Base-by-base conservation (phyloP, 148 eudicot species). In the Pharnaceum exiguum region DNA sequence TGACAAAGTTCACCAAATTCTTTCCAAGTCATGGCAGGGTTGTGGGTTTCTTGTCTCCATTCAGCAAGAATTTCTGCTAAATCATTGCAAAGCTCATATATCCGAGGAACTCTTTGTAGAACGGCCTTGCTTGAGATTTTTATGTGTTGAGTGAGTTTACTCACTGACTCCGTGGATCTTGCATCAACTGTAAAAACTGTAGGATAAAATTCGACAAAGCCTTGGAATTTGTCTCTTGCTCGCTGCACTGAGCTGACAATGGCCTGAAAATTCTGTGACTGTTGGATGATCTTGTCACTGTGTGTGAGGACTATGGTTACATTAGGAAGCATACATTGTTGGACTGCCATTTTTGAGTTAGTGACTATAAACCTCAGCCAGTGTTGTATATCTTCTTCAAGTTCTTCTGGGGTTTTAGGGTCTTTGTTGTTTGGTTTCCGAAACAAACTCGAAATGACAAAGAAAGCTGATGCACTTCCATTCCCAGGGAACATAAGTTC, bases 401-500 rank as follows among this genome's bases (percentile, higher is more conserved):
- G 63, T 68, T 88, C 96, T 38, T 49, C 18, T 5, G 86, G 72
- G 57, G 55, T 44, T 68, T 91, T 91, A n/a, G 72, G 80, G 60
- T 91, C 94, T 75, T 75, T 77, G 68, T 87, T 91, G 71, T 37
- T 79, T 28, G 87, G 79, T 49, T 81, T 84, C 55, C 75, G 63
- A 47, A 71, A 83, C 65, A 88, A 60, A 69, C 90, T 88, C 35
- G 76, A 57, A 49, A 83, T 19, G 61, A 88, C 69, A 38, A 93
- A 55, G 73, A 91, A 91, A 66, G 75, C 39, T 3, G 90, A 85
- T 8, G 98, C 90, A 57, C 98, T 85, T 29, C 93, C 96, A 51
- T 85, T 87, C 22, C 98, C 98, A 0, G 98, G 98, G 57, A 91
- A 91, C 98, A 91, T 87, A 56, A 87, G 75, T 66, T 91, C 94